Evolutionary conservation across 306 rosid genomes (phyloP).

Genomic region (Ziziphus jujuba): DNA sequence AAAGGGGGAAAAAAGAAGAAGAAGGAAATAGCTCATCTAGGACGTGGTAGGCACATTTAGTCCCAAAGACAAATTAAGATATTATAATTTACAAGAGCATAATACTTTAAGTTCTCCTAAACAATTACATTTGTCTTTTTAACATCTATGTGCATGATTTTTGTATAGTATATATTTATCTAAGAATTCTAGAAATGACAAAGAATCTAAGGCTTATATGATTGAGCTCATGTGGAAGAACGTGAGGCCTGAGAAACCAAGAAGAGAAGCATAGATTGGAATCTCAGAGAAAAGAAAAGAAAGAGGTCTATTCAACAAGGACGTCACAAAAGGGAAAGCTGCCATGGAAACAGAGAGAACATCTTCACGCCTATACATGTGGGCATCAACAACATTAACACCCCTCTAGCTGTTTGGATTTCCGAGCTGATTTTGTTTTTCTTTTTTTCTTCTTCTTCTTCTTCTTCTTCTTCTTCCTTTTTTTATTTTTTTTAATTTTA

Average conservation of each 20-base stretch:
- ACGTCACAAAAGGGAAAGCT: constrained; percentile 75
- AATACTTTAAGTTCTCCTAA: not conserved
- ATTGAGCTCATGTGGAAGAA: constrained; percentile 62
- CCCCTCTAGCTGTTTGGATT: constrained; percentile 43
- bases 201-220: constrained; percentile 45
- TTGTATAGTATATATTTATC: not conserved
- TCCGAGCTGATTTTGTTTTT: constrained; percentile 39
- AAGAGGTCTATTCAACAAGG: constrained; percentile 26
- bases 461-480: constrained; percentile 22
- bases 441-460: not conserved
- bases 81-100: not conserved
- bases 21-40: not conserved
- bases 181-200: constrained; percentile 11
- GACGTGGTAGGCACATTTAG: not conserved
- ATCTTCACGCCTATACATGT: constrained; percentile 78
- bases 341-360: constrained; percentile 62
- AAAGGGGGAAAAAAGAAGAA: too few species aligned
- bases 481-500: not conserved
- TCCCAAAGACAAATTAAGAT: not conserved
- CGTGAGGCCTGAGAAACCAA: constrained; percentile 37
- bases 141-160: too few species aligned
- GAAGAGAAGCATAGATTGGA: constrained; percentile 47
- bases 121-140: not conserved
- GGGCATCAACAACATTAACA: constrained; percentile 40
- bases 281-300: constrained; percentile 26